phyloP scores from a whole-genome alignment of 2,329 filamentous ascomycete species.

The Bipolaris sorokiniana region DNA sequence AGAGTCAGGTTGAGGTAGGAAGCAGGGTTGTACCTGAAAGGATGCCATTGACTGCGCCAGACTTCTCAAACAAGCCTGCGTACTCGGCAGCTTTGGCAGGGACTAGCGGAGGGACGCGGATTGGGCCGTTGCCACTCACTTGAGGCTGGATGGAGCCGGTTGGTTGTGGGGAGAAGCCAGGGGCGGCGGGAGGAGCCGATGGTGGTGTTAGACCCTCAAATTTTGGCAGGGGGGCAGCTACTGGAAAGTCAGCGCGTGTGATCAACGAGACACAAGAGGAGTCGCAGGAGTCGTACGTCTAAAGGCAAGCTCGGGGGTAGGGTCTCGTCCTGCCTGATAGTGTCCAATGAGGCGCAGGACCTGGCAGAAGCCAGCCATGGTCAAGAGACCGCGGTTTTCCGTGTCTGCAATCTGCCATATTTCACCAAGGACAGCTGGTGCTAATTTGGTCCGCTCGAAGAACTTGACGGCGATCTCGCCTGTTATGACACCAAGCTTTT shows the following conservation, averaged over 20 bases:
- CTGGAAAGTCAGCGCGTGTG: constrained; percentile 30
- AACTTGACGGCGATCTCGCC: constrained; percentile 96
- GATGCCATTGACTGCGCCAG: constrained; percentile 75
- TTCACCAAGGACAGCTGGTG: constrained; percentile 85
- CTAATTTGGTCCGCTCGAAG: constrained; percentile 93
- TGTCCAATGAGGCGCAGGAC: constrained; percentile 94
- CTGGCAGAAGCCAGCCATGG: constrained; percentile 89
- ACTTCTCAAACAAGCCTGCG: constrained; percentile 86
- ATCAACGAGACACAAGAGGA: background rate
- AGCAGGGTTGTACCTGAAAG: constrained; percentile 64
- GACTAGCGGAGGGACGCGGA: constrained; percentile 86
- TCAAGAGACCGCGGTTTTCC: constrained; percentile 93
- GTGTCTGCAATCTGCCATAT: constrained; percentile 99
- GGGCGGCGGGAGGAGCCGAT: constrained; percentile 58
- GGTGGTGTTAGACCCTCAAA: constrained; percentile 77
- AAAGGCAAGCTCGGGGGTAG: constrained; percentile 79
- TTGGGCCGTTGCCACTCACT: constrained; percentile 61
- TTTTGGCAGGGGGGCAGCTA: constrained; percentile 81
- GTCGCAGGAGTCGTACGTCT: constrained; percentile 60
- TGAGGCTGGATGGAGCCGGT: constrained; percentile 47
- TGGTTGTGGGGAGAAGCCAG: constrained; percentile 51
- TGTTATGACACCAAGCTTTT: constrained; percentile 90
- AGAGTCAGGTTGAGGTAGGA: too few species aligned
- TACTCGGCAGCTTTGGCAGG: constrained; percentile 92
- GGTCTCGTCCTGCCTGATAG: constrained; percentile 85